phyloP scores from a whole-genome alignment of 1,284 basidiomycete species.

The Irpex sp. region DNA sequence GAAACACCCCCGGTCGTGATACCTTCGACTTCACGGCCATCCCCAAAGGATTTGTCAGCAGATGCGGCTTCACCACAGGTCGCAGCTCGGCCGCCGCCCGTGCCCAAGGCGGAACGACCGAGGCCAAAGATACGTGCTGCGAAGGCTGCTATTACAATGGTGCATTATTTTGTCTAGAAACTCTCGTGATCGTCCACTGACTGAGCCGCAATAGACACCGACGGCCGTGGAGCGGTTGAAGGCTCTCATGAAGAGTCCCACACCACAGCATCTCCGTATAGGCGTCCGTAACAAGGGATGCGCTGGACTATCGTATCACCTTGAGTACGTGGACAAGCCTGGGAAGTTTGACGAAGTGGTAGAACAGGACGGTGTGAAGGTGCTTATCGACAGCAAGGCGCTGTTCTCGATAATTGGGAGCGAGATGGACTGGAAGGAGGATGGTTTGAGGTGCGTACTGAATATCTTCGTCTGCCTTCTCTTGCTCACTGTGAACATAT shows the following conservation, averaged over 20 bases:
- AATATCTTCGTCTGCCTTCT: neutral
- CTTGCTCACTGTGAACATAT: neutral
- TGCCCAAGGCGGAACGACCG: constrained; percentile 59
- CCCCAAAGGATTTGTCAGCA: constrained; percentile 37
- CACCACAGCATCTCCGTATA: constrained; percentile 92
- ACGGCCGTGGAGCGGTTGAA: constrained; percentile 73
- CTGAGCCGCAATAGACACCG: constrained; percentile 59
- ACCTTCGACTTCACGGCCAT: constrained; percentile 37
- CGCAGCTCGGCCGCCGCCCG: constrained; percentile 65
- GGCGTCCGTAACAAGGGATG: constrained; percentile 99
- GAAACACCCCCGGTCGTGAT: constrained; percentile 51
- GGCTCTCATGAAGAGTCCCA: constrained; percentile 70
- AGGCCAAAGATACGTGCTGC: constrained; percentile 68
- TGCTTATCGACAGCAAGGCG: constrained; percentile 96
- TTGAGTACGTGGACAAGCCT: constrained; percentile 92
- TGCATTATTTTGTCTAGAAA: constrained; percentile 38
- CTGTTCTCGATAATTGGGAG: constrained; percentile 98
- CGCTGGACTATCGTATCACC: constrained; percentile 95
- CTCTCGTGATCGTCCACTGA: constrained; percentile 5
- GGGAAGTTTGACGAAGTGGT: constrained; percentile 98
- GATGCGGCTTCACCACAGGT: constrained; percentile 67
- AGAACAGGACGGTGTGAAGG: constrained; percentile 89
- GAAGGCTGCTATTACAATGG: constrained; percentile 83
- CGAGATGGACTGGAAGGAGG: constrained; percentile 99
- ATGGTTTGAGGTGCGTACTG: constrained; percentile 67